Base-by-base conservation (phyloP, 352 stramenopile genomes). In the Peronospora farinosa region DNA sequence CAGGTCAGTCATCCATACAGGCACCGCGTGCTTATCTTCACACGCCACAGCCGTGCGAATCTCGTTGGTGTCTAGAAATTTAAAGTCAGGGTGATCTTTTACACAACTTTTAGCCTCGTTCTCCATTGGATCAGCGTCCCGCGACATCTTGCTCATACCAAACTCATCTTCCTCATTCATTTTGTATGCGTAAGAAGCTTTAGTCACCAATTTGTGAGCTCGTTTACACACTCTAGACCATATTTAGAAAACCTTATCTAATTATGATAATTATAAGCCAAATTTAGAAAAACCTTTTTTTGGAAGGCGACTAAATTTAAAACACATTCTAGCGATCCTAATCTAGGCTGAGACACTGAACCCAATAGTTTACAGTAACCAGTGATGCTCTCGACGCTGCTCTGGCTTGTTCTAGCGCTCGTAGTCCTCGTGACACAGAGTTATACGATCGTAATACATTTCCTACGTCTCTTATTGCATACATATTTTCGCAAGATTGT, bases 401-500 rank as follows among this genome's bases (percentile, higher is more conserved):
- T 76, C 16, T 83, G 72, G 72, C 36, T 74, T 37, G 62, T 60
- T 37, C 47, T 83, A 28, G 72, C 65, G 28, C n/a, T 83, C 23
- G 62, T 40, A 2, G 69, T 88, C 48, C 52, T 86, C 8, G 50
- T 50, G 38, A 77, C 61, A 16, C 72, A 90, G 48, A 51, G 63
- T 37, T 88, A 90, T 60, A 57, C 41, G 30, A 73, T 90, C 33
- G 30, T 86, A 40, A 69, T 65, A 58, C 73, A 72, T 68, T 86
- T 88, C 59, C 39, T 88, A 40, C 69, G 72, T 8, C 65, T 90
- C 12, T 51, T 86, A 31, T 47, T 76, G 47, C 74, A 86, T 67
- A 84, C 70, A 38, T 90, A 90, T 65, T 90, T 85, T 55, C 74
- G 76, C 60, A 84, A 82, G 60, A 88, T 87, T 57, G 74, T 74